phyloP scores from a whole-genome alignment of 257 asterid genomes.

The Mentha longifolia region DNA sequence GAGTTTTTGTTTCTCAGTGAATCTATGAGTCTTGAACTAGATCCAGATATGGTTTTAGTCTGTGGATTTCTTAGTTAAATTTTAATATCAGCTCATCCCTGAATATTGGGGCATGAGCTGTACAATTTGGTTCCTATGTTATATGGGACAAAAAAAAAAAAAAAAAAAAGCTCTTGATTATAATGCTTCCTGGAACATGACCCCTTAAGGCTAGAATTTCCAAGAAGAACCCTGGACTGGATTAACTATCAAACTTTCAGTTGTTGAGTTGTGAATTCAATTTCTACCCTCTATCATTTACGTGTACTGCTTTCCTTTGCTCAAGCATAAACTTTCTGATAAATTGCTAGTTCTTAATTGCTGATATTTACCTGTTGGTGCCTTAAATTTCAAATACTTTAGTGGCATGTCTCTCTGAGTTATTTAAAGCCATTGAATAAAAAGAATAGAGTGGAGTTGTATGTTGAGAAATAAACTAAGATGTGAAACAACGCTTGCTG shows the following conservation, averaged over 20 bases:
- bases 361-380: conserved; percentile 20
- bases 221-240: conserved; percentile 11
- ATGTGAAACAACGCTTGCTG: not conserved
- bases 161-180: not conserved
- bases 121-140: conserved; percentile 19
- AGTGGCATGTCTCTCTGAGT: not conserved
- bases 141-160: not conserved
- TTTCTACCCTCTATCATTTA: not conserved
- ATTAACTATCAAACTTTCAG: conserved; percentile 6
- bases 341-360: conserved; percentile 25
- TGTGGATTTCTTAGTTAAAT: conserved; percentile 7
- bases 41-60: conserved; percentile 9
- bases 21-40: not conserved
- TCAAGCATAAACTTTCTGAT: conserved; percentile 10
- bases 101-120: conserved; percentile 16
- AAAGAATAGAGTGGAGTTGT: conserved; percentile 16
- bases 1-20: conserved; percentile 10
- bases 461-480: not conserved
- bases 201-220: not conserved
- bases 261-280: conserved; percentile 5
- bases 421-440: conserved; percentile 9
- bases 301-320: conserved; percentile 12
- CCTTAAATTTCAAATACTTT: conserved; percentile 26
- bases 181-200: conserved; percentile 4
- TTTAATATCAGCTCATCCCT: not conserved